Base-by-base conservation (phyloP, 2,329 filamentous ascomycete genomes). In the Grosmannia clavigera region DNA sequence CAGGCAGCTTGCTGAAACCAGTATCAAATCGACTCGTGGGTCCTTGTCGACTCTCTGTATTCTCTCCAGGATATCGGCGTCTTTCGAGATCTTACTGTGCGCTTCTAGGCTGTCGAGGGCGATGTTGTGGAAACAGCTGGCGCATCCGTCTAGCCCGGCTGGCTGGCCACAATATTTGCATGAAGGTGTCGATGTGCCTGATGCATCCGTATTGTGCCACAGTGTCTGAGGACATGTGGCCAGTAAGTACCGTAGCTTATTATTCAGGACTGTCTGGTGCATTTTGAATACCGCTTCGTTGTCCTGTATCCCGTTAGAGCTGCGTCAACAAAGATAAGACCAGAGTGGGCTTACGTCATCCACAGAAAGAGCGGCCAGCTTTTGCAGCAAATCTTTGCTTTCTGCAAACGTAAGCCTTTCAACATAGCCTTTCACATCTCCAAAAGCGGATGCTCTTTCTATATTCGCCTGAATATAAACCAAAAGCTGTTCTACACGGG, bases 401-500 rank as follows among this genome's bases (percentile, higher is more conserved):
- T 79, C 77, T 0, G 69, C 65, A 2, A 72, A 68, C 1, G 67
- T 70, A 0, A 83, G 71, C 25, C 69, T 67, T 50, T 76, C 72
- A 3, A 77, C 68, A 59, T 77, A 79, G 1, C 64, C 62, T 61
- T 75, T 79, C 50, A 80, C 65, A 56, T 80, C 78, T 40, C 75
- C 73, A 59, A 81, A 81, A 0, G 68, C 66, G 1, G 71, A 66
- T 2, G 69, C 62, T 51, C 66, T 67, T 57, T 68, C 67, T 22
- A 68, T 63, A 60, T 72, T 67, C 35, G 71, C 66, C n/a, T 70
- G 67, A 14, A 73, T 61, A n/a, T 69, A 72, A 2, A 68, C 48
- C 4, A 68, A 66, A 4, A 73, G 63, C 50, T 72, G 70, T n/a
- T 67, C 63, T 1, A 73, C 68, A 7, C 68, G 67, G 14, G 67